phyloP scores from a whole-genome alignment of 768 basidiomycete species.

The Dentipellis fragilis region DNA sequence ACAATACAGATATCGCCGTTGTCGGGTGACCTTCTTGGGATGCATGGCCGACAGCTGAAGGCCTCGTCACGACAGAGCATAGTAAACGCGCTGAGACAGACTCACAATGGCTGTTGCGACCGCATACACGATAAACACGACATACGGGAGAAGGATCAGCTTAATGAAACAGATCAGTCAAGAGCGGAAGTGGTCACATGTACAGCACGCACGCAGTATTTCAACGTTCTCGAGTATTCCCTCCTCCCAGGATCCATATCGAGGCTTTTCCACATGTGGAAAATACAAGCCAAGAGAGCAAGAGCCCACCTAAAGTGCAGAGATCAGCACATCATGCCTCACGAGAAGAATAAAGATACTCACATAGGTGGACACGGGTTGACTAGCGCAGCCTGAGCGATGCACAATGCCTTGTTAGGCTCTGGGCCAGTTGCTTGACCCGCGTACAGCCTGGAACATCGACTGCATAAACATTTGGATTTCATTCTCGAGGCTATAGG shows the following conservation, averaged over 20 bases:
- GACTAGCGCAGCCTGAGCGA: constrained; percentile 33
- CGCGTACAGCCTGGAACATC: constrained; percentile 27
- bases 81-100: neutral
- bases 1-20: neutral
- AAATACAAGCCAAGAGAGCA: neutral
- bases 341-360: neutral
- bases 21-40: neutral
- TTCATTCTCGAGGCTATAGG: neutral
- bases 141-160: neutral
- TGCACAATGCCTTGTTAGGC: constrained; percentile 29
- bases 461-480: neutral
- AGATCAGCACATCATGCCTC: neutral
- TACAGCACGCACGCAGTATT: too few relatives aligned
- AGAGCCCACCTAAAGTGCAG: neutral
- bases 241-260: neutral
- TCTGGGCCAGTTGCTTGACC: constrained; percentile 25
- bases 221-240: too few relatives aligned
- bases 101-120: neutral
- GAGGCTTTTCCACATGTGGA: neutral
- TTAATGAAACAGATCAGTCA: neutral
- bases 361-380: constrained; percentile 15
- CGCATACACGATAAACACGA: neutral
- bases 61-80: neutral
- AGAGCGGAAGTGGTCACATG: too few relatives aligned
- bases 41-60: neutral